These are phyloP conservation scores for Emergomyces africanus DNA, from an alignment of 2,329 filamentous ascomycete species.

Conservation along the genomic window DNA sequence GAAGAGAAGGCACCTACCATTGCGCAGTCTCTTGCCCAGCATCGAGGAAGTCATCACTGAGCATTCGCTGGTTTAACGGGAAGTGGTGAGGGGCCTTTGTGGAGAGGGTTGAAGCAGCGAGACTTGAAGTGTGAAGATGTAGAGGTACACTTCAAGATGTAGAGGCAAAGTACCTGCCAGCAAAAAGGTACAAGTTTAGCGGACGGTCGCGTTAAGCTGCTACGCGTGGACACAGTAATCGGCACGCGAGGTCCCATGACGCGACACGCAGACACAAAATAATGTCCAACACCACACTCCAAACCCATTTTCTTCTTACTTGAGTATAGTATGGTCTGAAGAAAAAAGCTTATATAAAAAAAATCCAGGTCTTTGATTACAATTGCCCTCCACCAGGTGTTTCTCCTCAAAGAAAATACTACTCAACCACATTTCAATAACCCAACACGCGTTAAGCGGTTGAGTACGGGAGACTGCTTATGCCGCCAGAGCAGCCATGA, in stretches of 20 bases:
- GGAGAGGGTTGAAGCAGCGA: background rate
- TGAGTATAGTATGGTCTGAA: background rate
- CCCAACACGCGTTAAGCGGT: background rate
- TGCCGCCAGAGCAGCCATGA: background rate
- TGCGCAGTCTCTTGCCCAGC: constrained; percentile 34
- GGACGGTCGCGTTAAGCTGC: background rate
- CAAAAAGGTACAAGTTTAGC: background rate
- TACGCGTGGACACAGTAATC: background rate
- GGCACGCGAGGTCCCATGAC: background rate
- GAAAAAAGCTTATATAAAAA: background rate
- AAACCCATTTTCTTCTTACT: background rate
- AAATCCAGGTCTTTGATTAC: background rate
- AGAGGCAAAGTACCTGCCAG: background rate
- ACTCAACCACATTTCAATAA: background rate
- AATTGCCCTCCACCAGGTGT: background rate
- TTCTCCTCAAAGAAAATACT: background rate
- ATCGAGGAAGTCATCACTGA: constrained; percentile 14
- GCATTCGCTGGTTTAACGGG: background rate
- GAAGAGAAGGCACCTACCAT: constrained; percentile 24
- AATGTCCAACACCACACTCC: background rate
- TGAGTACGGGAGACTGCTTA: background rate
- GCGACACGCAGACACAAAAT: background rate
- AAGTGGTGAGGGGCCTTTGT: background rate
- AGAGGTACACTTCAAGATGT: background rate
- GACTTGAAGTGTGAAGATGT: background rate